Conservation (phyloP, 1,284 basidiomycete genomes). For the Cryptococcus wingfieldii region DNA sequence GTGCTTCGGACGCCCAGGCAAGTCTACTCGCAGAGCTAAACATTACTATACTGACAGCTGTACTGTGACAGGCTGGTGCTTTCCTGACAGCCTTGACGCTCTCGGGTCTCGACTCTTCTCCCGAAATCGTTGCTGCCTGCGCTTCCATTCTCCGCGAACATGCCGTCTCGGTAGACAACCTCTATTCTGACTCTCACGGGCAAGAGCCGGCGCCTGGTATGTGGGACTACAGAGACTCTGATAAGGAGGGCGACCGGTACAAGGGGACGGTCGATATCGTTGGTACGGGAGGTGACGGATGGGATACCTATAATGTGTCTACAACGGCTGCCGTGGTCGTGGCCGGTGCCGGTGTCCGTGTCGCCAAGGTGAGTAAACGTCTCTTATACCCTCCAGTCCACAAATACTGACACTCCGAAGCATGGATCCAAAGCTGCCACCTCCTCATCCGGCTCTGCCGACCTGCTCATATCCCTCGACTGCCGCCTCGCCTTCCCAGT, state of each 20-base stretch:
- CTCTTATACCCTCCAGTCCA: not conserved
- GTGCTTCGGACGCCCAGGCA: slow-evolving; percentile 55
- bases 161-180: slow-evolving; percentile 56
- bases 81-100: slow-evolving; percentile 78
- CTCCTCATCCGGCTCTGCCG: slow-evolving; percentile 90
- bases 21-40: not conserved
- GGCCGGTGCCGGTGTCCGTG: slow-evolving; percentile 85
- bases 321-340: slow-evolving; percentile 93
- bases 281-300: slow-evolving; percentile 89
- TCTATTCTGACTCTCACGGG: slow-evolving; percentile 20
- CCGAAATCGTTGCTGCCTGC: slow-evolving; percentile 70
- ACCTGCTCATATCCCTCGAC: slow-evolving; percentile 79
- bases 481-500: slow-evolving; percentile 70
- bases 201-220: slow-evolving; percentile 23
- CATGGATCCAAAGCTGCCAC: slow-evolving; percentile 92
- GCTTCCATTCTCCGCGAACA: slow-evolving; percentile 67
- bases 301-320: slow-evolving; percentile 96
- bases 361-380: slow-evolving; percentile 69
- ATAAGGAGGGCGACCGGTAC: slow-evolving; percentile 45
- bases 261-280: slow-evolving; percentile 56
- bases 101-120: slow-evolving; percentile 66
- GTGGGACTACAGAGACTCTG: slow-evolving; percentile 47
- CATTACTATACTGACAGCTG: not conserved
- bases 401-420: slow-evolving; percentile 48
- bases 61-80: slow-evolving; percentile 60